phyloP scores from a whole-genome alignment of 768 basidiomycete genomes.

The Collybiopsis luxurians region DNA sequence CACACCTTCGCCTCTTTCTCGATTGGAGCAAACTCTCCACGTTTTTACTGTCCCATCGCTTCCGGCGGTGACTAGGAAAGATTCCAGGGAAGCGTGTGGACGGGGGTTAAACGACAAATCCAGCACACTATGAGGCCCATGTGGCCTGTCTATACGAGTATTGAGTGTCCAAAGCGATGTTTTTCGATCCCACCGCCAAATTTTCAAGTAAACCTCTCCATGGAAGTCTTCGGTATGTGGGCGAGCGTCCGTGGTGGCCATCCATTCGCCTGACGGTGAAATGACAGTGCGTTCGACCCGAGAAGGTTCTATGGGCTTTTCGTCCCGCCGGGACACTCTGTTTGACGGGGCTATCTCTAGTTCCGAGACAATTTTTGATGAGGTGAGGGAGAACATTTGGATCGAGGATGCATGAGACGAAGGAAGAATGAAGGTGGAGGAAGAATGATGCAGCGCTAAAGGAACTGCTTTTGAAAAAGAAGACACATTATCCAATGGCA shows the following conservation, averaged over 20 bases:
- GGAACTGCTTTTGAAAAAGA: slow-evolving; percentile 49
- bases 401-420: slow-evolving; percentile 96
- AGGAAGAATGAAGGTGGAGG: slow-evolving; percentile 79
- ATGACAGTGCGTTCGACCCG: slow-evolving; percentile 70
- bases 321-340: slow-evolving; percentile 78
- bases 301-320: slow-evolving; percentile 70
- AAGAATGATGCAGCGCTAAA: slow-evolving; percentile 70
- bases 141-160: slow-evolving; percentile 87
- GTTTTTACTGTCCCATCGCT: slow-evolving; percentile 75
- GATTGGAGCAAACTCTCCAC: slow-evolving; percentile 63
- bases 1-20: slow-evolving; percentile 40
- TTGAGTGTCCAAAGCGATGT: slow-evolving; percentile 70
- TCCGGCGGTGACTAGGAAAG: slow-evolving; percentile 69
- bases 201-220: slow-evolving; percentile 77
- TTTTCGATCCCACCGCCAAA: slow-evolving; percentile 84
- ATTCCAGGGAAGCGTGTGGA: slow-evolving; percentile 22
- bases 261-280: slow-evolving; percentile 76
- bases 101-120: slow-evolving; percentile 68
- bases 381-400: slow-evolving; percentile 79
- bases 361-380: slow-evolving; percentile 74
- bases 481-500: slow-evolving; percentile 13
- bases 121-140: slow-evolving; percentile 62
- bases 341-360: slow-evolving; percentile 94
- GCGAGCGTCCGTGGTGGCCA: slow-evolving; percentile 86
- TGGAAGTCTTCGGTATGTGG: slow-evolving; percentile 63